phyloP scores from a whole-genome alignment of 2,329 filamentous ascomycete species.

The Pseudogymnoascus sp. region DNA sequence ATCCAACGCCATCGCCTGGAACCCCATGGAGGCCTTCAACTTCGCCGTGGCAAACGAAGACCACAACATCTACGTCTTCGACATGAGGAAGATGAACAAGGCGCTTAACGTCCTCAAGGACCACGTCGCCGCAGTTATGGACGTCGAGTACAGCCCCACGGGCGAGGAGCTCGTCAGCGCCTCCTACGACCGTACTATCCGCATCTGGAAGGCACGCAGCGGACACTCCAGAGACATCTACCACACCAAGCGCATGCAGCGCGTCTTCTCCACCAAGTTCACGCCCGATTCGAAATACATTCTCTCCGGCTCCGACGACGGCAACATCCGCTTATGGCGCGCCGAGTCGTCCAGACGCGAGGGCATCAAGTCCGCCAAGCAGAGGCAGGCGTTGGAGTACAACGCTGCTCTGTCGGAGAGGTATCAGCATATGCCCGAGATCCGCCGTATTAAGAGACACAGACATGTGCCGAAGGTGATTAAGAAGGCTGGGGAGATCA shows the following conservation, averaged over 20 bases:
- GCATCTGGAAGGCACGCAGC: conserved; percentile 71
- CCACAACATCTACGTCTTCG: conserved; percentile 84
- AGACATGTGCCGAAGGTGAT: conserved; percentile 85
- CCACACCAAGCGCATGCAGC: conserved; percentile 96
- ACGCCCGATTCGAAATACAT: conserved; percentile 86
- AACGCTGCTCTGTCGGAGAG: conserved; percentile 75
- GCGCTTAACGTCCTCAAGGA: conserved; percentile 86
- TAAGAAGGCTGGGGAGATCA: conserved; percentile 95
- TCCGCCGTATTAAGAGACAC: conserved; percentile 81
- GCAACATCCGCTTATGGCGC: conserved; percentile 85
- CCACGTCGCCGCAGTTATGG: conserved; percentile 87
- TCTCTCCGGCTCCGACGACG: conserved; percentile 86
- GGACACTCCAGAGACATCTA: conserved; percentile 90
- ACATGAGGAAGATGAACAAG: conserved; percentile 83
- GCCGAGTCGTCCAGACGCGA: conserved; percentile 74
- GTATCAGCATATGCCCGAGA: conserved; percentile 94
- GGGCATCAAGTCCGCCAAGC: conserved; percentile 75
- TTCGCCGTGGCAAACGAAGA: conserved; percentile 91
- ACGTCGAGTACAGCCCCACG: conserved; percentile 89
- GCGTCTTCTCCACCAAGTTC: conserved; percentile 77
- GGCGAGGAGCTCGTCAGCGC: conserved; percentile 89
- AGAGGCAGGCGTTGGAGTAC: conserved; percentile 86
- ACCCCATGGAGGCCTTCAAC: conserved; percentile 95
- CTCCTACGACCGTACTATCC: conserved; percentile 79
- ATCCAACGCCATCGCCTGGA: conserved; percentile 81